Percentiles rank a stretch among this genome's conserved stretches.
Evolutionary conservation across 2,329 filamentous ascomycete genomes (phyloP).

Genomic region (Nigrospora osmanthi): DNA sequence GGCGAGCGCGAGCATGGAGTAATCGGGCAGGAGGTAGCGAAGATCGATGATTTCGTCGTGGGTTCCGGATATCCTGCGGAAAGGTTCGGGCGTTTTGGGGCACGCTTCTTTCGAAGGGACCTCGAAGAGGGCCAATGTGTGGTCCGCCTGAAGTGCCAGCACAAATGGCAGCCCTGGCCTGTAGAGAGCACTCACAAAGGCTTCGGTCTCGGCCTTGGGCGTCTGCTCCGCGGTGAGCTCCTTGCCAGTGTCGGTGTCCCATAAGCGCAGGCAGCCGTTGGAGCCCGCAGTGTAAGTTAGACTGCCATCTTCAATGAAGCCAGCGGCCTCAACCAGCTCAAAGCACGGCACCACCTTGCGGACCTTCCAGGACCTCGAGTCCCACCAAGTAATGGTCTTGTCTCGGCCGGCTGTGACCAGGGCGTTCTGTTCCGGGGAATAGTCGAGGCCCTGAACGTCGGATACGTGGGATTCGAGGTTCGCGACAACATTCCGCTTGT

Average conservation of each 20-base stretch:
- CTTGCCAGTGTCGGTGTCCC: slow-evolving; percentile 68
- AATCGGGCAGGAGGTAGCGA: slow-evolving; percentile 73
- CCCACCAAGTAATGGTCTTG: slow-evolving; percentile 91
- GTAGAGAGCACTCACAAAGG: slow-evolving; percentile 66
- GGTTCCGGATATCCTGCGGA: slow-evolving; percentile 84
- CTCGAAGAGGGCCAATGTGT: slow-evolving; percentile 71
- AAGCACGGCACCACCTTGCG: slow-evolving; percentile 74
- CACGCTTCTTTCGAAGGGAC: slow-evolving; percentile 30
- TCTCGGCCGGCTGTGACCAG: slow-evolving; percentile 83
- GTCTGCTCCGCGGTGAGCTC: slow-evolving; percentile 73
- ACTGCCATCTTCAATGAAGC: slow-evolving; percentile 65
- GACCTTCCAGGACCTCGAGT: slow-evolving; percentile 75
- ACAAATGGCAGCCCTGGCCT: slow-evolving; percentile 59
- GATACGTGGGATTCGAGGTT: slow-evolving; percentile 89
- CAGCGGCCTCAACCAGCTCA: slow-evolving; percentile 77
- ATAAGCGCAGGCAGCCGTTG: slow-evolving; percentile 74
- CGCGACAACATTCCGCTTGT: slow-evolving; percentile 70
- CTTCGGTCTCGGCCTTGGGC: slow-evolving; percentile 50
- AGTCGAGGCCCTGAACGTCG: slow-evolving; percentile 82
- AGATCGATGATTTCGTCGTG: slow-evolving; percentile 98
- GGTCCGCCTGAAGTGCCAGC: slow-evolving; percentile 79
- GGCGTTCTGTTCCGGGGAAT: slow-evolving; percentile 63
- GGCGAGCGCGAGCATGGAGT: slow-evolving; percentile 77
- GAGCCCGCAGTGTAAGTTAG: slow-evolving; percentile 80
- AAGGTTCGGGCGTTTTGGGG: slow-evolving; percentile 37